Base-by-base conservation (phyloP, 2,329 filamentous ascomycete species). In the Fusarium luffae region DNA sequence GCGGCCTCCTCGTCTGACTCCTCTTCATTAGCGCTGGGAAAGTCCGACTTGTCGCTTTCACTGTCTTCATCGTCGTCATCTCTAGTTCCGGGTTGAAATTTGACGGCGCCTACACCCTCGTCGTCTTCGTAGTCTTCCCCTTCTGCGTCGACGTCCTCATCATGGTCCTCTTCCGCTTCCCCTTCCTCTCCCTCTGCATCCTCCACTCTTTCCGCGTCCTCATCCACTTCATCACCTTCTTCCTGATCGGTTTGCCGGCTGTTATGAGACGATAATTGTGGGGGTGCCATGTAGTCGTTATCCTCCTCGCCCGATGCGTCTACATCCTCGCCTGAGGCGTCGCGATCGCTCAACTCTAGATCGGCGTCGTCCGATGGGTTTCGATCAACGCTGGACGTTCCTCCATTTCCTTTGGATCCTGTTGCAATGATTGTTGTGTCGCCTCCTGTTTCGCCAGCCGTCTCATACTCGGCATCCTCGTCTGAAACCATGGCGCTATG, bases 61-160 rank as follows among this genome's bases (percentile, higher is more conserved):
- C 70, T 73, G 10, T 88, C 87, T 13, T 78, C 81, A 28, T 84
- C 84, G 2, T 86, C 87, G 7, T 84, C 80, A 23, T 82, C 76
- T 5, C 78, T 75, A 55, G 86, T 83, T 23, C 84, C 84, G 9
- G 85, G 85, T 59, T 83, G 59, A 21, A 87, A 83, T 70, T 89
- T 88, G 21, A 88, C 85, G 11, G 86, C 85, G 16, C 86, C 86
- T 3, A 88, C 86, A 4, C 83, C 85, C 72, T 89, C 86, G 5
- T 84, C 83, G 11, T 85, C 82, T 25, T 86, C 83, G 18, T 83
- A 55, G 68, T 75, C 73, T 43, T 74, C 75, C 23, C 71, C 75
- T 41, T 77, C 73, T 7, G 71, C 73, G 30, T 75, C 76, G 8
- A 64, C 71, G 13, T 77, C 77, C 13, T 76, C 85, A 10, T 86